Percentiles rank a stretch among this genome's conserved stretches.
Conservation (phyloP, 2,329 filamentous ascomycete species). For the Pseudopyrenochaeta lycopersici region DNA sequence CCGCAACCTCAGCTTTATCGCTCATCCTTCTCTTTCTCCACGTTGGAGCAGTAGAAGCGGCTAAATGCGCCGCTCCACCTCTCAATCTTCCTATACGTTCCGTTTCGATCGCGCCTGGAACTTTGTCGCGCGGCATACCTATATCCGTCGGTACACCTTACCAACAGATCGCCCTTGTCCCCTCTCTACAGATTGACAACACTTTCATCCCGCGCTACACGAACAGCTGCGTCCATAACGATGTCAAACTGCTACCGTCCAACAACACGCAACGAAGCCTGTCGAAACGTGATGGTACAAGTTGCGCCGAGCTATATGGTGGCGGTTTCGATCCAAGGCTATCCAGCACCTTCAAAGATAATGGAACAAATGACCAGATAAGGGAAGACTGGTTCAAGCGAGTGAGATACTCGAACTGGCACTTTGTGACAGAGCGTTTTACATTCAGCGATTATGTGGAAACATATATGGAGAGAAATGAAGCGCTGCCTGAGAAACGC, state of each 20-base stretch:
- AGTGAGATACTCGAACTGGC: conserved; percentile 8
- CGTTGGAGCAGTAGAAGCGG: neutral
- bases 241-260: neutral
- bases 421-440: conserved; percentile 18
- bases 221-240: conserved; percentile 20
- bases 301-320: conserved; percentile 21
- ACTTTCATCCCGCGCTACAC: conserved; percentile 27
- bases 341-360: conserved; percentile 14
- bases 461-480: conserved; percentile 10
- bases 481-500: conserved; percentile 5
- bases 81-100: conserved; percentile 18
- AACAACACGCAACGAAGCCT: conserved; percentile 1
- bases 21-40: neutral
- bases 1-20: neutral
- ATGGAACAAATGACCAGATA: conserved; percentile 13
- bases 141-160: conserved; percentile 21
- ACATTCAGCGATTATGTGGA: conserved; percentile 18
- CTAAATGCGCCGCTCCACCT: conserved; percentile 27
- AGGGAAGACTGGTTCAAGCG: conserved; percentile 14
- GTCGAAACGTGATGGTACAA: conserved; percentile 1
- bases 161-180: conserved; percentile 22
- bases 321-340: conserved; percentile 15
- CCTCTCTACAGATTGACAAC: conserved; percentile 22
- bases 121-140: conserved; percentile 18
- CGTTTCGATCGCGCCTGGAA: conserved; percentile 13